Percentiles rank a stretch among this genome's conserved stretches.
Evolutionary conservation across 2,329 filamentous ascomycete genomes (phyloP).

Genomic region (Emydomyces testavorans): DNA sequence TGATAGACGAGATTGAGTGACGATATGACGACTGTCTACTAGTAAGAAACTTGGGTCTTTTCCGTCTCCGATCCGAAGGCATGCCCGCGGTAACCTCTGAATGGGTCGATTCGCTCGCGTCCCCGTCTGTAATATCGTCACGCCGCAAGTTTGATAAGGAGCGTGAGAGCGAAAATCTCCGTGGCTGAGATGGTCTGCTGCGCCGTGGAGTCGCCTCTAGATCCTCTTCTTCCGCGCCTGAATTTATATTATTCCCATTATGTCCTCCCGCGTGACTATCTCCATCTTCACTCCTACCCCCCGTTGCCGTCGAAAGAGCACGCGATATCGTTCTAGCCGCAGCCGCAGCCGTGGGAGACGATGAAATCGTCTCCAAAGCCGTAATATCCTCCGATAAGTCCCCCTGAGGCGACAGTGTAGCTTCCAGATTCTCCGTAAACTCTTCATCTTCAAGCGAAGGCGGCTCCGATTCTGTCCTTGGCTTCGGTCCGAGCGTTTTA

Average conservation of each 20-base stretch:
- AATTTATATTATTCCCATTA: background rate
- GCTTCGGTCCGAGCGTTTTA: constrained; percentile 22
- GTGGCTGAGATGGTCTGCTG: background rate
- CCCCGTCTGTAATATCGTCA: constrained; percentile 11
- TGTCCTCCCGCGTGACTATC: background rate
- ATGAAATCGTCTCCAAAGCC: constrained; percentile 33
- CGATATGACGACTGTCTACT: constrained; percentile 47
- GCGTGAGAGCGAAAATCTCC: constrained; percentile 2
- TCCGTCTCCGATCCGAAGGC: constrained; percentile 24
- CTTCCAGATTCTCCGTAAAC: constrained; percentile 9
- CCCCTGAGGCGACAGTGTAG: constrained; percentile 8
- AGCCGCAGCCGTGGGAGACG: constrained; percentile 37
- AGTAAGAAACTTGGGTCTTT: constrained; percentile 45
- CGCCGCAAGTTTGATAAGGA: constrained; percentile 8
- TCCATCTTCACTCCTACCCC: background rate
- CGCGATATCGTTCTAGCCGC: constrained; percentile 32
- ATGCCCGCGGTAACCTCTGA: constrained; percentile 18
- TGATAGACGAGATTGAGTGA: constrained; percentile 48
- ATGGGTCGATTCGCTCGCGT: constrained; percentile 19
- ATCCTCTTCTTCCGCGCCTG: constrained; percentile 8
- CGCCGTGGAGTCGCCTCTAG: constrained; percentile 14
- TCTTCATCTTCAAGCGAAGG: constrained; percentile 15
- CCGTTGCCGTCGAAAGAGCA: constrained; percentile 24
- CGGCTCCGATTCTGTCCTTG: constrained; percentile 3
- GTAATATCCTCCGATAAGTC: constrained; percentile 22